These are phyloP conservation scores for Rubia yunnanensis DNA, from an alignment of 257 asterid species.

Conservation along the genomic window DNA sequence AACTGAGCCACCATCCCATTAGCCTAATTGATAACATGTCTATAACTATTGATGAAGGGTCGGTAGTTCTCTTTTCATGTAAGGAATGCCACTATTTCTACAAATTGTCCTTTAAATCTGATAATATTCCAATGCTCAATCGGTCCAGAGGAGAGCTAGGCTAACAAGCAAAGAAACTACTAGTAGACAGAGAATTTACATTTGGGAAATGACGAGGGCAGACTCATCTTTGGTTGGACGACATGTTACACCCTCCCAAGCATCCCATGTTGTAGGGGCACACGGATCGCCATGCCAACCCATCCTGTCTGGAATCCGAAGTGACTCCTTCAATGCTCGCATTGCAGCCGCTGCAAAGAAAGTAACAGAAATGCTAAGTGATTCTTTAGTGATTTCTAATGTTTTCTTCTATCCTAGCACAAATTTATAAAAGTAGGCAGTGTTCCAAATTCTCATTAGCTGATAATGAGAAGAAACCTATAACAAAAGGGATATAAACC, in stretches of 20 bases:
- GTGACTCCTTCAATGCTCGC: constrained; percentile 86
- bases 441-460: not conserved
- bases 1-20: not conserved
- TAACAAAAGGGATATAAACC: not conserved
- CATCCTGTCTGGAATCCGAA: constrained; percentile 89
- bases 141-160: no score
- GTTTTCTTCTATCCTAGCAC: not conserved
- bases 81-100: not conserved
- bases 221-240: constrained; percentile 33
- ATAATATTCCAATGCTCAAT: not conserved
- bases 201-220: constrained; percentile 70
- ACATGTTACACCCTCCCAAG: constrained; percentile 99
- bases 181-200: constrained; percentile 37
- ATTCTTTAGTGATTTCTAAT: not conserved
- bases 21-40: not conserved
- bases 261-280: constrained; percentile 98
- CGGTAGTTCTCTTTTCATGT: not conserved
- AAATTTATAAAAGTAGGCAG: not conserved
- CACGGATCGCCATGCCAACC: constrained; percentile 99
- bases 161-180: not conserved
- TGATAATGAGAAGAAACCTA: not conserved
- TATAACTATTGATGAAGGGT: not conserved
- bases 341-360: constrained; percentile 66
- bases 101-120: not conserved
- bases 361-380: not conserved